A percentile compares a stretch with the other conserved stretches of the same genome.
Conservation (phyloP, 441 rosid species). For the Hura crepitans region DNA sequence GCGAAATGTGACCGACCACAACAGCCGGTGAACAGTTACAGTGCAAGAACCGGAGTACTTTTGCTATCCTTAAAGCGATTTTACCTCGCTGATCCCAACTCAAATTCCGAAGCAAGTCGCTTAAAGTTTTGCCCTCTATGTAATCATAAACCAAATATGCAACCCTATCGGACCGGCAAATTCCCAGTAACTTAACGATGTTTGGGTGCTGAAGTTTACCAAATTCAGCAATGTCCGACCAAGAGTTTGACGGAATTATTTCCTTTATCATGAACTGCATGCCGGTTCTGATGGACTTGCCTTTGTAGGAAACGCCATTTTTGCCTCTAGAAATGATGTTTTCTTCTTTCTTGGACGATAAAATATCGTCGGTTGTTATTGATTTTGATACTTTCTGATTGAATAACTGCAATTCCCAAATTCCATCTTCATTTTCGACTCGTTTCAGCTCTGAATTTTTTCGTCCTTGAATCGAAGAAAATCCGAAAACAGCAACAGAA, state of each 20-base stretch:
- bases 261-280: conserved; percentile 46
- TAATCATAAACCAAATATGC: conserved; percentile 51
- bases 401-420: conserved; percentile 59
- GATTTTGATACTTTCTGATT: conserved; percentile 43
- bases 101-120: conserved; percentile 40
- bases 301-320: conserved; percentile 30
- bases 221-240: conserved; percentile 29
- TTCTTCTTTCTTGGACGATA: conserved; percentile 41
- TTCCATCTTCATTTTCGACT: conserved; percentile 63
- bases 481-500: conserved; percentile 28
- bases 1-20: conserved; percentile 43
- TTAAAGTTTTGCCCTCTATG: conserved; percentile 49
- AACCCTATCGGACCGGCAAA: conserved; percentile 45
- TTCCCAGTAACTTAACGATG: conserved; percentile 49
- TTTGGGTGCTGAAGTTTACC: conserved; percentile 56
- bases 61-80: conserved; percentile 52
- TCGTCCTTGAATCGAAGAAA: conserved; percentile 30
- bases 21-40: conserved; percentile 31
- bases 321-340: conserved; percentile 43
- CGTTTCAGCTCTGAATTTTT: conserved; percentile 38
- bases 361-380: conserved; percentile 36
- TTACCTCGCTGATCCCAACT: conserved; percentile 59
- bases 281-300: conserved; percentile 32
- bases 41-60: conserved; percentile 63
- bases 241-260: conserved; percentile 31